Conservation (phyloP, 805 yeast genomes). For the Ogataea nakhonphanomensis region DNA sequence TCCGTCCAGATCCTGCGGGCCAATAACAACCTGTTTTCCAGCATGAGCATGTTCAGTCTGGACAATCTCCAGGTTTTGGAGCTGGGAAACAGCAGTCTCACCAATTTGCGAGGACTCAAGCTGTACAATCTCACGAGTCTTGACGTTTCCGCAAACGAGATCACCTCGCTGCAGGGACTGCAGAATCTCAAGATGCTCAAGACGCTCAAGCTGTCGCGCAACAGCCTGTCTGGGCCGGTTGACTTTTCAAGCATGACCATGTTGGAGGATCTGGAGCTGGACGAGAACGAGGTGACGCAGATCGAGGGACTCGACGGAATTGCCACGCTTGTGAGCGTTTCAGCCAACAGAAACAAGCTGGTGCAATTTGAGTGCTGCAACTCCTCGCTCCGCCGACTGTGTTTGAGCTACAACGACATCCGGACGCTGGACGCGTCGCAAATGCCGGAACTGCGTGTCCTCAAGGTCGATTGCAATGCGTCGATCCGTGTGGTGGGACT, state of each 20-base stretch:
- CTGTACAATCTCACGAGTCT: constrained; percentile 44
- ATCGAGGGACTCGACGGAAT: constrained; percentile 37
- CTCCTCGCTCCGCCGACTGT: constrained; percentile 36
- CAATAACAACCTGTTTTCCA: constrained; percentile 38
- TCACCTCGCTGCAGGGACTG: constrained; percentile 38
- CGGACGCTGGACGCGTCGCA: constrained; percentile 30
- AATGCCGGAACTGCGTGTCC: constrained; percentile 39
- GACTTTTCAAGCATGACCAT: constrained; percentile 37
- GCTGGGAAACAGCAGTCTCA: constrained; percentile 37
- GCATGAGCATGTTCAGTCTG: constrained; percentile 40
- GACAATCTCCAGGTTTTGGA: constrained; percentile 42
- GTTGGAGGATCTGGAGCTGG: constrained; percentile 42
- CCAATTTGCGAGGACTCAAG: constrained; percentile 35
- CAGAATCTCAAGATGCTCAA: constrained; percentile 38
- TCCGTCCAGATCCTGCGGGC: constrained; percentile 37
- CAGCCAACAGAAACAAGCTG: constrained; percentile 41
- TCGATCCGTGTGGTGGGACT: constrained; percentile 29
- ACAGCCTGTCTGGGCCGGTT: constrained; percentile 37
- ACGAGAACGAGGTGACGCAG: constrained; percentile 38
- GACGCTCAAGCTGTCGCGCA: constrained; percentile 40
- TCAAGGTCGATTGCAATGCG: constrained; percentile 43
- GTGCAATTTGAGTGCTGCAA: constrained; percentile 20
- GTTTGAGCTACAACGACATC: constrained; percentile 38
- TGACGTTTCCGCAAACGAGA: constrained; percentile 35
- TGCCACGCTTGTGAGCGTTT: constrained; percentile 36